Base-by-base conservation (phyloP, 1,284 basidiomycete species). In the Taiwanofungus camphoratus region DNA sequence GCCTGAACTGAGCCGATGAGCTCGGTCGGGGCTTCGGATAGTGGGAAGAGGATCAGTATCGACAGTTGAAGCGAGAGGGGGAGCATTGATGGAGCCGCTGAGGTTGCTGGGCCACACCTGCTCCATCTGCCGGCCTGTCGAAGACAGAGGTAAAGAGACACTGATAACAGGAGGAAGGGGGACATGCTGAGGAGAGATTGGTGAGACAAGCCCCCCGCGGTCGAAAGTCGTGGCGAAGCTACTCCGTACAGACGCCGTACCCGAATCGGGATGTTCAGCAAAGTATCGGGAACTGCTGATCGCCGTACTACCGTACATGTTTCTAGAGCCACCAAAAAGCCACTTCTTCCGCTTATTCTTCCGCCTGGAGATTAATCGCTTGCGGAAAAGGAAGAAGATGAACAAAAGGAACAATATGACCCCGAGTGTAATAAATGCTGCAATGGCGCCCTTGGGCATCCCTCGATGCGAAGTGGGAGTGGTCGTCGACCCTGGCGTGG, bases 151-250 rank as follows among this genome's bases (percentile, higher is more conserved):
- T 55, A 36, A 20, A 21, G 45, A 3, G 43, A 39, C 16, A 35
- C 50, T 54, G 30, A 54, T 48, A 15, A 27, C 11, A 15, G 36
- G 22, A 15, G 44, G 41, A 16, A 41, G 39, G n/a, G 16, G 29
- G 19, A 24, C 53, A 38, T 6, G 48, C 42, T 42, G 57, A 42
- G 39, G 36, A 15, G 36, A 53, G 34, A 48, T 50, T 47, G 43
- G 52, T 35, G 46, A 52, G 37, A 38, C n/a, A 9, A 49, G 32
- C 16, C 48, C 38, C 15, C 64, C 59, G 19, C 61, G 59, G 43
- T 74, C 72, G 48, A 66, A 67, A 26, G 59, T 64, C 27, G 71
- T 73, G 16, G 64, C 71, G 46, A 74, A 74, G 57, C 70, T 73
- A 50, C 70, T 73, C 27, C 70, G 64, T 2, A 60, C 48, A 26